These are phyloP conservation scores for Ehretia macrophylla DNA, from an alignment of 257 asterid species.

Conservation along the genomic window DNA sequence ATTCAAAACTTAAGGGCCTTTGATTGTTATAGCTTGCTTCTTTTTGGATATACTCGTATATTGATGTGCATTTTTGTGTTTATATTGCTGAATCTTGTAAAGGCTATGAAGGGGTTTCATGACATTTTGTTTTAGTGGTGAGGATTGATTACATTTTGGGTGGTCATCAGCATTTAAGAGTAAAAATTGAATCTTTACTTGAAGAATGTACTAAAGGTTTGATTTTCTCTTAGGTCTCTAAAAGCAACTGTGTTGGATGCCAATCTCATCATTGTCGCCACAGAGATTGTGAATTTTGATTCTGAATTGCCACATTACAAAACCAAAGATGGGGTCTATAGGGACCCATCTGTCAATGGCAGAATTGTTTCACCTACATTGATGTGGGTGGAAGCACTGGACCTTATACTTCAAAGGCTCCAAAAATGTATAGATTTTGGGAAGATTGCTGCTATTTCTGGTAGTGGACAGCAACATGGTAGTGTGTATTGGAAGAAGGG, in stretches of 20 bases:
- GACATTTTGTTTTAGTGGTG: background rate
- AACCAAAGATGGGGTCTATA: slow-evolving; percentile 80
- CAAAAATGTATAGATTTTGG: slow-evolving; percentile 55
- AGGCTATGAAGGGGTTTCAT: background rate
- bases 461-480: slow-evolving; percentile 98
- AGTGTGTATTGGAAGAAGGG: slow-evolving; percentile 96
- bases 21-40: too few relatives aligned
- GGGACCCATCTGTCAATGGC: slow-evolving; percentile 61
- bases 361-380: slow-evolving; percentile 86
- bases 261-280: slow-evolving; percentile 56
- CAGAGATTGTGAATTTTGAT: slow-evolving; percentile 74
- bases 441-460: slow-evolving; percentile 75
- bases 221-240: slow-evolving; percentile 50
- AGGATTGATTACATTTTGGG: too few relatives aligned
- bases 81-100: too few relatives aligned
- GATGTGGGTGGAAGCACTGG: slow-evolving; percentile 98
- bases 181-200: background rate
- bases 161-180: background rate
- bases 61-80: too few relatives aligned
- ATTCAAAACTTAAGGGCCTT: too few relatives aligned
- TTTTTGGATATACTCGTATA: too few relatives aligned
- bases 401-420: slow-evolving; percentile 60
- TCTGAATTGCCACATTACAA: slow-evolving; percentile 76
- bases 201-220: background rate
- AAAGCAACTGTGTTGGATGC: slow-evolving; percentile 85